phyloP scores from a whole-genome alignment of 2,329 filamentous ascomycete species.

The Sporothrix pallida region DNA sequence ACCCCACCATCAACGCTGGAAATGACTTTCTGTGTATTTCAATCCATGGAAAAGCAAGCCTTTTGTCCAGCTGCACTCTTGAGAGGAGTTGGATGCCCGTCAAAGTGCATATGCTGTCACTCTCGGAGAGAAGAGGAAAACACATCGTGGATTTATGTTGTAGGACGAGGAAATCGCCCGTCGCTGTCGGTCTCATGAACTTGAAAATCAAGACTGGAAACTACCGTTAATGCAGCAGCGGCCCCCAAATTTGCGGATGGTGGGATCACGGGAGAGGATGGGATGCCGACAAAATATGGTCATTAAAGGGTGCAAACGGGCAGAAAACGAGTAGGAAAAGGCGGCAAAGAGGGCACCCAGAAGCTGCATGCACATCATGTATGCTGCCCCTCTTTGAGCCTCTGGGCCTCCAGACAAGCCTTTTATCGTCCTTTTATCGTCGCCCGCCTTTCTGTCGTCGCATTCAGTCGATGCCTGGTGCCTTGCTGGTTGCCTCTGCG shows the following conservation, averaged over 20 bases:
- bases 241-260: not conserved
- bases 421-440: not conserved
- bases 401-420: not conserved
- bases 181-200: too few species aligned
- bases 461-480: not conserved
- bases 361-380: conserved; percentile 1
- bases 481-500: conserved; percentile 4
- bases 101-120: not conserved
- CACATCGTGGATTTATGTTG: not conserved
- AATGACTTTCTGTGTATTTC: too few species aligned
- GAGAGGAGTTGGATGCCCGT: not conserved
- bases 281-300: not conserved
- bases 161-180: not conserved
- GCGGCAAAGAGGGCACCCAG: not conserved
- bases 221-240: not conserved
- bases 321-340: not conserved
- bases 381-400: conserved; percentile 16
- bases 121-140: not conserved
- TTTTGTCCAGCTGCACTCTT: not conserved
- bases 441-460: not conserved
- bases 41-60: too few species aligned
- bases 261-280: not conserved
- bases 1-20: not conserved
- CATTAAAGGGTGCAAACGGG: too few species aligned
- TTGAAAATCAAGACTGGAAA: not conserved